These are phyloP conservation scores for Cyberlindnera euphorbiae DNA, from an alignment of 805 yeast species.

Conservation along the genomic window DNA sequence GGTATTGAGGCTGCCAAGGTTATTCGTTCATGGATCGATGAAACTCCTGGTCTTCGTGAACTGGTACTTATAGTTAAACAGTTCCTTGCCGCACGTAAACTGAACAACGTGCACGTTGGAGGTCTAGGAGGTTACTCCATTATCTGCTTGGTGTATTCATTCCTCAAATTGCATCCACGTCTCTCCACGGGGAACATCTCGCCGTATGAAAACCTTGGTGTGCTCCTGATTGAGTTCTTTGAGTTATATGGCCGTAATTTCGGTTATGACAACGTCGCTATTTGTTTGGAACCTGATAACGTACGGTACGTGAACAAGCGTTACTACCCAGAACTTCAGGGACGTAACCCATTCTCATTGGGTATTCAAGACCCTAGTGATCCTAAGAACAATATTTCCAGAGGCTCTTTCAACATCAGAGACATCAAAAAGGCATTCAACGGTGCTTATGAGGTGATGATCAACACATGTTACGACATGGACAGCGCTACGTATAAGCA, in stretches of 20 bases:
- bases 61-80: constrained; percentile 80
- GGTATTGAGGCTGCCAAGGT: constrained; percentile 80
- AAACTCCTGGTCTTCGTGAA: constrained; percentile 77
- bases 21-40: constrained; percentile 68
- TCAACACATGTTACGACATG: constrained; percentile 71
- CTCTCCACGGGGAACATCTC: constrained; percentile 60
- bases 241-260: constrained; percentile 88
- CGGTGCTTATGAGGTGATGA: constrained; percentile 78
- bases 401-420: constrained; percentile 77
- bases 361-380: constrained; percentile 91
- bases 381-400: constrained; percentile 71
- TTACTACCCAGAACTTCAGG: constrained; percentile 48
- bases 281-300: constrained; percentile 54
- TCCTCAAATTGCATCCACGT: constrained; percentile 75
- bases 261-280: constrained; percentile 74
- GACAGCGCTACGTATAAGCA: constrained; percentile 60
- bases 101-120: constrained; percentile 87
- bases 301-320: constrained; percentile 57
- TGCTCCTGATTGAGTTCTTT: constrained; percentile 82
- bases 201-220: constrained; percentile 75
- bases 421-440: constrained; percentile 81
- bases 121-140: constrained; percentile 94
- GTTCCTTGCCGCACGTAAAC: constrained; percentile 68
- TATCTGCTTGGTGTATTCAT: constrained; percentile 80
- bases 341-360: constrained; percentile 53